A percentile compares a stretch with the other conserved stretches of the same genome.
These are phyloP conservation scores for Haplographium delicatum DNA, from an alignment of 495 filamentous ascomycete species.

Conservation along the genomic window DNA sequence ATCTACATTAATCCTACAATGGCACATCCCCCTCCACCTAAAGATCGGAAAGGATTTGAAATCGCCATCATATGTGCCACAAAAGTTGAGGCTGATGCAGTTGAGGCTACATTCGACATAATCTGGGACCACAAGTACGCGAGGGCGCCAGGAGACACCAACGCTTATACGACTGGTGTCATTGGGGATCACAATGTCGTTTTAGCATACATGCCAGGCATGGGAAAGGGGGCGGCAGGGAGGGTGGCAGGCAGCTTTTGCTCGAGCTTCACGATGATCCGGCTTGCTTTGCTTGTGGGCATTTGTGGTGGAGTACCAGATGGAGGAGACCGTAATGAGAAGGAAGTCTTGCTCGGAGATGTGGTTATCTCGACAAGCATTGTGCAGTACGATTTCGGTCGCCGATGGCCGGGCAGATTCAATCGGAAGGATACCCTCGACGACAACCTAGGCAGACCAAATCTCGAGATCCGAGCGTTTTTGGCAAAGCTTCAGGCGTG, in stretches of 20 bases:
- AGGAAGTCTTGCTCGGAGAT: constrained; percentile 35
- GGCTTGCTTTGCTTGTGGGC: constrained; percentile 37
- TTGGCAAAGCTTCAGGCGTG: constrained; percentile 23
- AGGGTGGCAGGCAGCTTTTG: constrained; percentile 27
- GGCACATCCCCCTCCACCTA: not conserved
- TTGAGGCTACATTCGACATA: constrained; percentile 29
- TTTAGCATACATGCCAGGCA: constrained; percentile 30
- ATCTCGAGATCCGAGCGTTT: constrained; percentile 28
- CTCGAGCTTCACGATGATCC: constrained; percentile 33
- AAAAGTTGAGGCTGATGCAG: constrained; percentile 28
- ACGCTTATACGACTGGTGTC: constrained; percentile 30
- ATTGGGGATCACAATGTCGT: constrained; percentile 33
- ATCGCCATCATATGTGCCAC: constrained; percentile 28
- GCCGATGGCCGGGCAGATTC: constrained; percentile 28
- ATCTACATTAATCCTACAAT: not conserved
- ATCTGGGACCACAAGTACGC: constrained; percentile 26
- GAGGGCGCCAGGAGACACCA: constrained; percentile 25
- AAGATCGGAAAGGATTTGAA: not conserved
- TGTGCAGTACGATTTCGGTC: constrained; percentile 37
- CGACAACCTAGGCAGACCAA: constrained; percentile 29
- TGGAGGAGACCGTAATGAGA: constrained; percentile 6
- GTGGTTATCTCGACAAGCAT: constrained; percentile 37
- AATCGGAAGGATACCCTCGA: constrained; percentile 25
- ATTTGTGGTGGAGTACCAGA: constrained; percentile 39
- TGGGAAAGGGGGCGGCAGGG: constrained; percentile 31